Conservation (phyloP, 2,329 filamentous ascomycete genomes). For the Aspergillus bombycis region DNA sequence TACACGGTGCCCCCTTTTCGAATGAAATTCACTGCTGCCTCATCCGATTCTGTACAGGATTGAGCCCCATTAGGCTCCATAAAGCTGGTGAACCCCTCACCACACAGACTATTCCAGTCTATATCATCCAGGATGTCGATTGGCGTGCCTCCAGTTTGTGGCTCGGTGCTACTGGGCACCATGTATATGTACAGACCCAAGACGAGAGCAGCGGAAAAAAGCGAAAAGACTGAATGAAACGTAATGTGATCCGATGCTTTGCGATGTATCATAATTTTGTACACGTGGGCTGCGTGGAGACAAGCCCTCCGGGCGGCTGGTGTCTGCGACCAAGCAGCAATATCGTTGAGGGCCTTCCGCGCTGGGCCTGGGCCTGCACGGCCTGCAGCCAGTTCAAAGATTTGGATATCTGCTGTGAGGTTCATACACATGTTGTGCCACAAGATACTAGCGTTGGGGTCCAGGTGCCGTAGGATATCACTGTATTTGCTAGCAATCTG, state of each 20-base stretch:
- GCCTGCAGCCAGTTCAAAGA: constrained; percentile 57
- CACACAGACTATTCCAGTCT: constrained; percentile 53
- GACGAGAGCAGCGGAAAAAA: constrained; percentile 57
- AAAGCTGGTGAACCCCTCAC: constrained; percentile 49
- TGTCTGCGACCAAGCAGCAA: constrained; percentile 55
- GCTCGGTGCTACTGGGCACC: constrained; percentile 33
- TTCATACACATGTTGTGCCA: constrained; percentile 60
- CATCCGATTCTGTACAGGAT: constrained; percentile 31
- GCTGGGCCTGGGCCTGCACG: constrained; percentile 52
- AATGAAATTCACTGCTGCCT: constrained; percentile 49
- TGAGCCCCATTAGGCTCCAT: constrained; percentile 38
- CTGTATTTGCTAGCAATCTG: constrained; percentile 42
- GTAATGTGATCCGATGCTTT: constrained; percentile 57
- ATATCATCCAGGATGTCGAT: constrained; percentile 54
- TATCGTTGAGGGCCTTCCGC: constrained; percentile 53
- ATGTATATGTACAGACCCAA: constrained; percentile 58
- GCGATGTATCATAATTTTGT: constrained; percentile 54
- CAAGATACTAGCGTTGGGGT: constrained; percentile 54
- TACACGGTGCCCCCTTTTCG: constrained; percentile 52
- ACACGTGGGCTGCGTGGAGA: constrained; percentile 57
- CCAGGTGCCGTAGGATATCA: constrained; percentile 46
- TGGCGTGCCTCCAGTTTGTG: constrained; percentile 29
- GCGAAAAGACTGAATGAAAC: constrained; percentile 53
- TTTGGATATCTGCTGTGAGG: constrained; percentile 55
- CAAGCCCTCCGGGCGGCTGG: constrained; percentile 54